Percentiles rank a stretch among this genome's conserved stretches.
Evolutionary conservation across 805 yeast genomes (phyloP).

Genomic region (Isabelozyma heimii): DNA sequence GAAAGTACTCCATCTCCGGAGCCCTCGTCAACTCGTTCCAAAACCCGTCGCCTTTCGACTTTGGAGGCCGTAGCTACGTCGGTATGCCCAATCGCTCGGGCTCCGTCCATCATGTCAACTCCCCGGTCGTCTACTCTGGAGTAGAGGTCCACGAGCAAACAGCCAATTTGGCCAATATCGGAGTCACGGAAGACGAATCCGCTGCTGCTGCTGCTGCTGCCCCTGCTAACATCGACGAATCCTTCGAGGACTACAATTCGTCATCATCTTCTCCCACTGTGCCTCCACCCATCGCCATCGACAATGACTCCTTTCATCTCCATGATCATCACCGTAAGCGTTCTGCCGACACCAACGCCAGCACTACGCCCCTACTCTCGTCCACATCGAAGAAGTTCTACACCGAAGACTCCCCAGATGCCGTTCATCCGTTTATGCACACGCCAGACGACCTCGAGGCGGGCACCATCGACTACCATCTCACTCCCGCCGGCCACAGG

Average conservation of each 20-base stretch:
- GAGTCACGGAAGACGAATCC: conserved; percentile 39
- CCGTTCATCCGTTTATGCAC: background rate
- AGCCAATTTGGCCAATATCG: conserved; percentile 55
- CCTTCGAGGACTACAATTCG: background rate
- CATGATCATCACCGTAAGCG: conserved; percentile 9
- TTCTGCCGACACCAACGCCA: background rate
- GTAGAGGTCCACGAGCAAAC: conserved; percentile 54
- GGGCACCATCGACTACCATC: conserved; percentile 1
- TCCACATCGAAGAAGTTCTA: background rate
- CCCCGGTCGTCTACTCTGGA: conserved; percentile 49
- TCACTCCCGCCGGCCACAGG: background rate
- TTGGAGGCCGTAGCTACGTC: conserved; percentile 43
- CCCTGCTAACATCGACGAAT: background rate
- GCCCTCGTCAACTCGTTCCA: conserved; percentile 13
- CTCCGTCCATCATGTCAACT: conserved; percentile 15
- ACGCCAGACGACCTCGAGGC: conserved; percentile 1
- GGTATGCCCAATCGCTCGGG: conserved; percentile 26
- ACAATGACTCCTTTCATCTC: conserved; percentile 6
- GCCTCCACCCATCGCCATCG: background rate
- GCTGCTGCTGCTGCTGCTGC: conserved; percentile 4
- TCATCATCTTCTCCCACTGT: background rate
- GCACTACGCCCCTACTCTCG: conserved; percentile 1
- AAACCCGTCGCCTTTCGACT: conserved; percentile 29
- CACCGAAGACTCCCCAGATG: background rate
- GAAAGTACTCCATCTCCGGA: conserved; percentile 14